phyloP scores from a whole-genome alignment of 2,329 filamentous ascomycete species.

The Aspergillus fijiensis region DNA sequence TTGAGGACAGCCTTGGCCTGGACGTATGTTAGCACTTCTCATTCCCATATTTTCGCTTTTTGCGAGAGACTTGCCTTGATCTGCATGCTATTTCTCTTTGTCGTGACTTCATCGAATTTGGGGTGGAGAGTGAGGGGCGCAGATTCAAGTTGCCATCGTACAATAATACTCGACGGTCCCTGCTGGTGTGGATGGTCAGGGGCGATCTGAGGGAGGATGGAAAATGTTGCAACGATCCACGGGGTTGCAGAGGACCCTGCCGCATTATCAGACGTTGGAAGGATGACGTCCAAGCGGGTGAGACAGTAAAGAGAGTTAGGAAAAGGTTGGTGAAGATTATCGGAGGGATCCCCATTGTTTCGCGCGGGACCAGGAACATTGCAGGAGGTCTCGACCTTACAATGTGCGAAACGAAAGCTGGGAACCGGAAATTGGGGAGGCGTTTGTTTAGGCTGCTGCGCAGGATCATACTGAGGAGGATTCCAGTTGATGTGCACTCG shows the following conservation, averaged over 20 bases:
- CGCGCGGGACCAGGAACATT: slow-evolving; percentile 30
- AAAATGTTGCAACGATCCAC: slow-evolving; percentile 72
- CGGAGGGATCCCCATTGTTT: slow-evolving; percentile 24
- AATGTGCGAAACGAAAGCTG: slow-evolving; percentile 38
- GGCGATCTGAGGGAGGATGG: slow-evolving; percentile 55
- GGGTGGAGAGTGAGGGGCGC: slow-evolving; percentile 66
- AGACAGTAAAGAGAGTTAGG: slow-evolving; percentile 55
- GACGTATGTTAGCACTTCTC: slow-evolving; percentile 5
- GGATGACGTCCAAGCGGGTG: slow-evolving; percentile 73
- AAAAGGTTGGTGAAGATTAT: slow-evolving; percentile 24
- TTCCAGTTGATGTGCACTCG: slow-evolving; percentile 75
- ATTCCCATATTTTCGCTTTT: slow-evolving; percentile 15
- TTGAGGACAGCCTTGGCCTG: slow-evolving; percentile 56
- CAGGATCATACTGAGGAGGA: slow-evolving; percentile 54
- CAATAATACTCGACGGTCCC: slow-evolving; percentile 70
- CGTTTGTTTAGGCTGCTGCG: slow-evolving; percentile 29
- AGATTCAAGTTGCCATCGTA: slow-evolving; percentile 76
- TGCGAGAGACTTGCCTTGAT: slow-evolving; percentile 29
- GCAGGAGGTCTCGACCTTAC: slow-evolving; percentile 38
- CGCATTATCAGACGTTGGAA: slow-evolving; percentile 60
- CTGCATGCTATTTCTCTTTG: slow-evolving; percentile 58
- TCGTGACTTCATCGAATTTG: slow-evolving; percentile 73
- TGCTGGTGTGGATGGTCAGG: slow-evolving; percentile 59
- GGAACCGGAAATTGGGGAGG: slow-evolving; percentile 35
- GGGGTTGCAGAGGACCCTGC: slow-evolving; percentile 58